Percentiles rank a stretch among this genome's conserved stretches.
Conservation (phyloP, 371 early-diverging fungal genomes). For the Dinochytrium kinnereticum region DNA sequence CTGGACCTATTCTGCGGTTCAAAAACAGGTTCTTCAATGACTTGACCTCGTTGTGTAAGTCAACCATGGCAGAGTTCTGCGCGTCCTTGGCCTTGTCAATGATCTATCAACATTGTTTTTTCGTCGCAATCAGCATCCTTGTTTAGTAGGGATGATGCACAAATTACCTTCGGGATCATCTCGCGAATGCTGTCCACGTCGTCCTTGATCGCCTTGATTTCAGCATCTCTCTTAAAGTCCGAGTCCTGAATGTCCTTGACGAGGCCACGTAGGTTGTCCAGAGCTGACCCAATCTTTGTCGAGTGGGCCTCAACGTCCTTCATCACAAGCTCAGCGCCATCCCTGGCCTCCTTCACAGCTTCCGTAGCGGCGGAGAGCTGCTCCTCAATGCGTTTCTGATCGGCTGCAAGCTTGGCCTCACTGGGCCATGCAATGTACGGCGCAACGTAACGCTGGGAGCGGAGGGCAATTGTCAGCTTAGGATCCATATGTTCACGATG, state of each 20-base stretch:
- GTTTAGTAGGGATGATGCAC: background rate
- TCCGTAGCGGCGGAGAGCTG: constrained; percentile 65
- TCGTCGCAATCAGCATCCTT: background rate
- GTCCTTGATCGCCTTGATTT: constrained; percentile 70
- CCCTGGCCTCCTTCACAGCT: constrained; percentile 72
- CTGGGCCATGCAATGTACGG: constrained; percentile 74
- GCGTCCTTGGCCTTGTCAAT: constrained; percentile 73
- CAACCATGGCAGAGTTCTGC: constrained; percentile 71
- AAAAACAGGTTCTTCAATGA: constrained; percentile 85
- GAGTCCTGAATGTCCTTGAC: constrained; percentile 72
- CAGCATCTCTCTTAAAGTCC: constrained; percentile 73
- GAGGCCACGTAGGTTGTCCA: constrained; percentile 68
- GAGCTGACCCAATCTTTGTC: constrained; percentile 70
- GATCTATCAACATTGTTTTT: constrained; percentile 52
- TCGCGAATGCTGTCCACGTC: constrained; percentile 80
- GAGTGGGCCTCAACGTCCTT: constrained; percentile 72
- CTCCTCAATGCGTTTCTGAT: constrained; percentile 73
- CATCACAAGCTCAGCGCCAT: constrained; percentile 60
- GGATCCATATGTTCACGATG: no score
- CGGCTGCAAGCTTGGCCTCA: constrained; percentile 68
- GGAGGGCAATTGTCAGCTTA: no score
- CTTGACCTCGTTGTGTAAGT: constrained; percentile 91
- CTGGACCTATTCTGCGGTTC: constrained; percentile 63
- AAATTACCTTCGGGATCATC: constrained; percentile 75
- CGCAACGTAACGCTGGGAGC: constrained; percentile 70